Evolutionary conservation across 768 basidiomycete species (phyloP).

Genomic region (Lactarius hengduanensis): DNA sequence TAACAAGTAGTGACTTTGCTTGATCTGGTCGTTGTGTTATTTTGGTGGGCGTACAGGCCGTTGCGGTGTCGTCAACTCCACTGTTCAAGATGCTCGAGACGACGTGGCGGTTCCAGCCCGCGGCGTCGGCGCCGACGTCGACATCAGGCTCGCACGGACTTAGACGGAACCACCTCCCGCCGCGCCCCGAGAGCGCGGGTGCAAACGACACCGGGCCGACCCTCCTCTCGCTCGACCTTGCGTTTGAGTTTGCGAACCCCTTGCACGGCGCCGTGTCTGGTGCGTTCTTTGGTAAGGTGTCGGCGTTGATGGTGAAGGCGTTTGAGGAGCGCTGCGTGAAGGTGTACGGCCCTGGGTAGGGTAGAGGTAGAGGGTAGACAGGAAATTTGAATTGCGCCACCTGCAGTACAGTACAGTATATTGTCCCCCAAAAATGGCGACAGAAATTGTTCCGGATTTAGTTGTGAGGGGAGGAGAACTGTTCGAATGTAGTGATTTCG

Average conservation of each 20-base stretch:
- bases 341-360: constrained; percentile 57
- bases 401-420: too few species aligned
- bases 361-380: neutral
- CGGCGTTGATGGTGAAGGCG: constrained; percentile 85
- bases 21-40: too few species aligned
- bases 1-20: constrained; percentile 9
- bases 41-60: constrained; percentile 48
- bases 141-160: constrained; percentile 41
- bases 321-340: constrained; percentile 82
- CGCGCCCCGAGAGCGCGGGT: neutral
- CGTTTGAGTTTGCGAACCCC: constrained; percentile 85
- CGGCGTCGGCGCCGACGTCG: constrained; percentile 31
- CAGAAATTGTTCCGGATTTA: neutral
- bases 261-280: constrained; percentile 81
- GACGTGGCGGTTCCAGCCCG: constrained; percentile 70
- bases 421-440: neutral
- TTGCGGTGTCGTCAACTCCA: constrained; percentile 66
- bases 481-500: neutral
- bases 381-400: neutral
- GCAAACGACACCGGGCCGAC: constrained; percentile 52
- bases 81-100: constrained; percentile 73
- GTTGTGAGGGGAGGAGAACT: neutral
- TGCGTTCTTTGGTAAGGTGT: constrained; percentile 83
- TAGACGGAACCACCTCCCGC: constrained; percentile 20
- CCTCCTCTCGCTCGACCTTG: constrained; percentile 78